These are phyloP conservation scores for Colletotrichum trifolii DNA, from an alignment of 2,329 filamentous ascomycete species.

Conservation along the genomic window DNA sequence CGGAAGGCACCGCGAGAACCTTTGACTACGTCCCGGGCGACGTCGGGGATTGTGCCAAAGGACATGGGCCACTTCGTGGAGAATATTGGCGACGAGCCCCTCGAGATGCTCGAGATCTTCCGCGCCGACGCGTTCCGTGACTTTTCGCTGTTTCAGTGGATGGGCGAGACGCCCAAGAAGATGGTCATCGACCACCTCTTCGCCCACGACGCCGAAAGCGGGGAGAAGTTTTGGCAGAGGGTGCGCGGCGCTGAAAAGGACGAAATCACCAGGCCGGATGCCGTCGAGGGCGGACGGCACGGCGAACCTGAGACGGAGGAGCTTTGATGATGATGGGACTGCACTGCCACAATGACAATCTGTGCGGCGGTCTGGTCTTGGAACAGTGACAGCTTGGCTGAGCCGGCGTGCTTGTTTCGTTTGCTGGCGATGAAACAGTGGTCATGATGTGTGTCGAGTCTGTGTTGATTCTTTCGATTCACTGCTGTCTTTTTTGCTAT, in stretches of 20 bases:
- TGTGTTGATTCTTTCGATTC: too few relatives aligned
- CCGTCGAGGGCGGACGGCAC: not conserved
- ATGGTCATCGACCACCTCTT: constrained; percentile 77
- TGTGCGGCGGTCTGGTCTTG: not conserved
- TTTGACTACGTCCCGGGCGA: constrained; percentile 82
- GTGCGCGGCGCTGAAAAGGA: constrained; percentile 72
- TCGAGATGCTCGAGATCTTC: constrained; percentile 83
- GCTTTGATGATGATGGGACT: constrained; percentile 22
- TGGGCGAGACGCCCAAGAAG: constrained; percentile 76
- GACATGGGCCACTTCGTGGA: constrained; percentile 87
- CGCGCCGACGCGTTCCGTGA: constrained; percentile 77
- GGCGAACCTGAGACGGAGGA: constrained; percentile 12
- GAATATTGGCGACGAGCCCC: constrained; percentile 78
- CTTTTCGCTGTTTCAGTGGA: constrained; percentile 81
- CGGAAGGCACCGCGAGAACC: constrained; percentile 75
- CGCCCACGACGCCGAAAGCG: constrained; percentile 68
- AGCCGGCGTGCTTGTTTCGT: not conserved
- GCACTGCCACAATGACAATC: constrained; percentile 7
- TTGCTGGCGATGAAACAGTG: constrained; percentile 15
- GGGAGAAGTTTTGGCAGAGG: constrained; percentile 70
- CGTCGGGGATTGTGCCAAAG: constrained; percentile 79
- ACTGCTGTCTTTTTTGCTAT: too few relatives aligned
- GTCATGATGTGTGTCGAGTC: too few relatives aligned
- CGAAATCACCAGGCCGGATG: constrained; percentile 53
- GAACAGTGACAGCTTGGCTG: constrained; percentile 10